Evolutionary conservation across 352 stramenopile species (phyloP).

Genomic region (Phytopythium cucurbitacearum): DNA sequence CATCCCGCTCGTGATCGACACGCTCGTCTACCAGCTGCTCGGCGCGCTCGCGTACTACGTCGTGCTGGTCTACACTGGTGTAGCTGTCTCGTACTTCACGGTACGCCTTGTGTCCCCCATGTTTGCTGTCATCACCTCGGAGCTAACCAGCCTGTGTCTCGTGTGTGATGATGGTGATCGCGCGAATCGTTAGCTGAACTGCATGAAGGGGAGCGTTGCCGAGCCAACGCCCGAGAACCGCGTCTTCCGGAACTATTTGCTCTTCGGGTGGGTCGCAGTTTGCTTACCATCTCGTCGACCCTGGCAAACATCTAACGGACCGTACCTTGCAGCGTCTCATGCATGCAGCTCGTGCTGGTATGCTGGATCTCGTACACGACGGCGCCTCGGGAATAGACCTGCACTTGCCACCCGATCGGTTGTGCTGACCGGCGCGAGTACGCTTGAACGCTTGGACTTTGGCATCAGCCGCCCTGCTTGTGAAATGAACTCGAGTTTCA

Average conservation of each 20-base stretch:
- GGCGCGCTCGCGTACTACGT: constrained; percentile 91
- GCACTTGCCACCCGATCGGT: background rate
- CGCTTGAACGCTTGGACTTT: too few relatives aligned
- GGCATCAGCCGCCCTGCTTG: background rate
- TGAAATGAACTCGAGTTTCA: too few relatives aligned
- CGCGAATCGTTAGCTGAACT: constrained; percentile 57
- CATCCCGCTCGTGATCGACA: constrained; percentile 95
- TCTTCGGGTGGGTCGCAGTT: constrained; percentile 61
- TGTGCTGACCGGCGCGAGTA: too few relatives aligned
- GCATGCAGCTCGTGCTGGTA: constrained; percentile 75
- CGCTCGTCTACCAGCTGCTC: constrained; percentile 82
- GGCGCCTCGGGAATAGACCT: constrained; percentile 47
- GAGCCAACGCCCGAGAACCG: constrained; percentile 72
- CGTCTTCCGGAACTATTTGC: constrained; percentile 81
- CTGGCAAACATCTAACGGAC: constrained; percentile 1
- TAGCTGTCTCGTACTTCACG: constrained; percentile 94
- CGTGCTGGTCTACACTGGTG: constrained; percentile 91
- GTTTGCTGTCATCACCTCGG: background rate
- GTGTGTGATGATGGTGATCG: background rate
- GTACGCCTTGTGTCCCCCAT: constrained; percentile 32
- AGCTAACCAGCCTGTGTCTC: background rate
- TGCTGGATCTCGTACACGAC: constrained; percentile 87
- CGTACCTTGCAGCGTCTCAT: constrained; percentile 49
- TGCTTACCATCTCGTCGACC: background rate
- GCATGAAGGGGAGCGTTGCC: constrained; percentile 81